Base-by-base conservation (phyloP, 306 rosid species). In the Bauhinia variegata region DNA sequence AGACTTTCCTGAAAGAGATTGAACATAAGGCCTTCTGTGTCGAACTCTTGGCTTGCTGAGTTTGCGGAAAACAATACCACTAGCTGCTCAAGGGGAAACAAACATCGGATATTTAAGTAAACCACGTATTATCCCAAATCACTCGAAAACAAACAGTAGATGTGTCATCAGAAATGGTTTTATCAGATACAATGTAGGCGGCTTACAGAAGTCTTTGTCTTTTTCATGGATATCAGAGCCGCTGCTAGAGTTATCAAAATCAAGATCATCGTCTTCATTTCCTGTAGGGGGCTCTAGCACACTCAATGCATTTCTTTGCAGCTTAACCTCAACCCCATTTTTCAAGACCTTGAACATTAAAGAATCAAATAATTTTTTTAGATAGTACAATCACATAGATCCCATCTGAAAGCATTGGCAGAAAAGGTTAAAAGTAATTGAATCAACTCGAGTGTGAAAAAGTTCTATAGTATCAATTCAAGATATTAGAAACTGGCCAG, bases 211-310 rank as follows among this genome's bases (percentile, higher is more conserved):
- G 65, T 74, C 85, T 51, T 78, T 78, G 65, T 81, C 89, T 78
- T 82, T 87, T 59, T 76, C 87, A 41, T 72, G 85, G 16, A 70
- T 73, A 72, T 87, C 92, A 14, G 85, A 83, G 76, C 85, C 67
- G 63, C 80, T 71, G 83, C 89, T 87, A 4, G 85, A 81, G 76
- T 79, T 76, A 65, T 79, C 84, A 19, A 53, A 79, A 61, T 86
- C 89, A 57, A 55, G 71, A 52, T 78, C 78, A 5, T 72, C 78
- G 44, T 81, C 82, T 37, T 79, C 87, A 55, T 87, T 70, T 54
- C 87, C 87, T 2, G 87, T 84, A 11, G 92, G 92, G 72, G 84
- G 92, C 73, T 87, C 92, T 65, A 84, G 82, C 80, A 87, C 92
- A 60, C 92, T 87, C 80, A 84, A 63, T 3, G 92, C 92, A 54